Conservation (phyloP, 148 eudicot species). For the Dianthus caryophyllus region DNA sequence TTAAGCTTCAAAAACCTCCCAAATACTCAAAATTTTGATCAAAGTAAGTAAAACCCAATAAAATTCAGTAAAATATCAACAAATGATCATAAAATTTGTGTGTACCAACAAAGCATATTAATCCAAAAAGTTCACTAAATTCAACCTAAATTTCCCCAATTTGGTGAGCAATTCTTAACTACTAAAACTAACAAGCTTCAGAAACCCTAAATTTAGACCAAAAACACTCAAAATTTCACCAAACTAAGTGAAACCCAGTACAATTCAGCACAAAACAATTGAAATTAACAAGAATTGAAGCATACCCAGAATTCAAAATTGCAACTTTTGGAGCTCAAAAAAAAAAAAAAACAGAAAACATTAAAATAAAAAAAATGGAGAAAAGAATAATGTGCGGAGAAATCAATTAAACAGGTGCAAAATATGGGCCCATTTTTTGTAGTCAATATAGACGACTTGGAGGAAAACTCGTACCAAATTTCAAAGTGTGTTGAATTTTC, state of each 20-base stretch:
- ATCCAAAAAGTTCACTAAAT: conserved; percentile 2
- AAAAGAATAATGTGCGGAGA: background rate
- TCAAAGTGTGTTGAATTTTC: conserved; percentile 19
- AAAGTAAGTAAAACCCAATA: conserved; percentile 20
- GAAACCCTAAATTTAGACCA: background rate
- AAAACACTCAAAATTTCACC: background rate
- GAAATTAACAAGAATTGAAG: conserved; percentile 23
- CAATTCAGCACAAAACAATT: conserved; percentile 14
- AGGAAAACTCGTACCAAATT: conserved; percentile 15
- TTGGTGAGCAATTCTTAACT: no score
- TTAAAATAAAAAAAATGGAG: no score
- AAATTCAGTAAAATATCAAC: conserved; percentile 15
- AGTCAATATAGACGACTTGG: conserved; percentile 29
- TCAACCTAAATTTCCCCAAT: conserved; percentile 6
- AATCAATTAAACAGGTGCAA: conserved; percentile 11
- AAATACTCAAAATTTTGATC: background rate
- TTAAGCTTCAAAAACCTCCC: background rate
- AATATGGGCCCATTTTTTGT: background rate
- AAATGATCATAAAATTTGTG: conserved; percentile 1
- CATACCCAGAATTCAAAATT: conserved; percentile 32
- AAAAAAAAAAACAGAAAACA: conserved; percentile 5
- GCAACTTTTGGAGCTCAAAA: conserved; percentile 22
- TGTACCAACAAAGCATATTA: background rate
- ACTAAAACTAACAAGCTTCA: background rate
- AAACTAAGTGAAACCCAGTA: conserved; percentile 20